Conservation (phyloP, 495 filamentous ascomycete genomes). For the Trichodelitschia bisporula region DNA sequence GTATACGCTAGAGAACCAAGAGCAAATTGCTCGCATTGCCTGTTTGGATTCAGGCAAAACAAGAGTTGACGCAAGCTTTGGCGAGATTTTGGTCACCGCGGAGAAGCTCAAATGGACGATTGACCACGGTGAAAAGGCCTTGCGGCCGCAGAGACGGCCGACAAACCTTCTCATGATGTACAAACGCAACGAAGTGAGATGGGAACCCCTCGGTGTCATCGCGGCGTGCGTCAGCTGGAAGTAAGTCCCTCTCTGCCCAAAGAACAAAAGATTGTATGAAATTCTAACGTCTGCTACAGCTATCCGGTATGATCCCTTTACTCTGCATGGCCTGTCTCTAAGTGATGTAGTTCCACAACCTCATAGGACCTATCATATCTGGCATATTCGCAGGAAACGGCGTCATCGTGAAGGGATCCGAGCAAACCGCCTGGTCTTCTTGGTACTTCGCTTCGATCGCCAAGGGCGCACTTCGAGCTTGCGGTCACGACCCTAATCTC, state of each 20-base stretch:
- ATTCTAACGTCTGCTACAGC: conserved; percentile 6
- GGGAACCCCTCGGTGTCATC: conserved; percentile 84
- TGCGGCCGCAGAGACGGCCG: conserved; percentile 45
- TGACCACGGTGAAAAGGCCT: conserved; percentile 63
- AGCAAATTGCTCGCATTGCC: conserved; percentile 59
- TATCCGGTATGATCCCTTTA: conserved; percentile 16
- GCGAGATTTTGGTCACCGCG: conserved; percentile 77
- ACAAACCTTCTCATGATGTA: conserved; percentile 84
- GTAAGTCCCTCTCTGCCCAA: conserved; percentile 19
- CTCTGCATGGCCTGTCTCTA: background rate
- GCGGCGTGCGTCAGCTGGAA: conserved; percentile 93
- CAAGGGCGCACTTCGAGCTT: conserved; percentile 51
- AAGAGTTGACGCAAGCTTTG: conserved; percentile 73
- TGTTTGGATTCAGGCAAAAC: conserved; percentile 97
- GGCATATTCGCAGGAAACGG: conserved; percentile 83
- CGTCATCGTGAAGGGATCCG: conserved; percentile 75
- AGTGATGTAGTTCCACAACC: conserved; percentile 60
- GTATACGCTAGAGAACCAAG: conserved; percentile 71
- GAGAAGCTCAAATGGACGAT: conserved; percentile 95
- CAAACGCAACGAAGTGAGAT: conserved; percentile 75
- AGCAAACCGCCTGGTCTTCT: conserved; percentile 80
- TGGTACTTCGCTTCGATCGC: conserved; percentile 56
- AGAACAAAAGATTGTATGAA: conserved; percentile 1
- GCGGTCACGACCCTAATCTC: conserved; percentile 61
- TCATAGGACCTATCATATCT: conserved; percentile 75